Evolutionary conservation across 192 early-diverging fungal species (phyloP).

Genomic region (Coemansia sp.): DNA sequence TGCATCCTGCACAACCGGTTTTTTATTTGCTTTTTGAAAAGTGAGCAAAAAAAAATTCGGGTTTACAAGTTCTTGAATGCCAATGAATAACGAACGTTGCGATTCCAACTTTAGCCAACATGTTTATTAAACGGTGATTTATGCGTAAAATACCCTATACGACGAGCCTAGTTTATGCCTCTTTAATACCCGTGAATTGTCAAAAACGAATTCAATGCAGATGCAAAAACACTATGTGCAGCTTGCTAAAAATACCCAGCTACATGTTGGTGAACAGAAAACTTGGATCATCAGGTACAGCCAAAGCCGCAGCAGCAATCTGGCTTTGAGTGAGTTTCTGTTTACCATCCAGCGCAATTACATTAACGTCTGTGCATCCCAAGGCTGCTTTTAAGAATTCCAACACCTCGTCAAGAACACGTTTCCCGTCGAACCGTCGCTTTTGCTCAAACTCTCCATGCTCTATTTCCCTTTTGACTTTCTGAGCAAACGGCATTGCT

Average conservation of each 20-base stretch:
- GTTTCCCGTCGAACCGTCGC: slow-evolving; percentile 75
- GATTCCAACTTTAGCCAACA: too few species aligned
- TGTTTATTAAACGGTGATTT: too few species aligned
- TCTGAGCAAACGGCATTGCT: slow-evolving; percentile 94
- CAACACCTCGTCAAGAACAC: slow-evolving; percentile 55
- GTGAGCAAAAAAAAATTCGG: too few species aligned
- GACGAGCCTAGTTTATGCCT: too few species aligned
- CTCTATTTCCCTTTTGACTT: slow-evolving; percentile 81
- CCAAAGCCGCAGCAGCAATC: slow-evolving; percentile 24
- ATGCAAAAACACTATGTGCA: too few species aligned
- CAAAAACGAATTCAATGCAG: not conserved
- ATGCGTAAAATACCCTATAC: too few species aligned
- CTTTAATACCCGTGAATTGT: not conserved
- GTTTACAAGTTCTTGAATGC: too few species aligned
- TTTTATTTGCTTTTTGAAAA: too few species aligned
- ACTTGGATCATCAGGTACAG: slow-evolving; percentile 43
- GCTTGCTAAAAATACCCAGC: not conserved
- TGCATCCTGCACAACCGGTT: too few species aligned
- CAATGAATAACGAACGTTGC: too few species aligned
- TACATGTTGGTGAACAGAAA: slow-evolving; percentile 16
- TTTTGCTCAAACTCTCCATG: slow-evolving; percentile 73
- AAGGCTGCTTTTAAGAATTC: slow-evolving; percentile 61
- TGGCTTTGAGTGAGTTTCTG: slow-evolving; percentile 23
- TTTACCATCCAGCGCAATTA: slow-evolving; percentile 49
- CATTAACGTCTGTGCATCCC: slow-evolving; percentile 56